Base-by-base conservation (phyloP, 768 basidiomycete species). In the Trichaptum fuscoviolaceum region DNA sequence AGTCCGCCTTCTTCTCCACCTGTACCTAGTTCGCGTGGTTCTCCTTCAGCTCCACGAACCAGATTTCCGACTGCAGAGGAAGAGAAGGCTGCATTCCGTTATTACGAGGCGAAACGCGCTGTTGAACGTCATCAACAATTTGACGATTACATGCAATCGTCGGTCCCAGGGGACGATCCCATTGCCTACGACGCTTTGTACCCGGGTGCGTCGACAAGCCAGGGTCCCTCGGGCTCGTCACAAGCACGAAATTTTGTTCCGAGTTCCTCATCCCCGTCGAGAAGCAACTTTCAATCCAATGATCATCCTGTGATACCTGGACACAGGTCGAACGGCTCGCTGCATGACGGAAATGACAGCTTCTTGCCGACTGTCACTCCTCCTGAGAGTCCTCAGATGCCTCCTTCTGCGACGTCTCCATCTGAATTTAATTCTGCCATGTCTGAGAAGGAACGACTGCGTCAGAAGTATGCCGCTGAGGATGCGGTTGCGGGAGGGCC, bases 51-150 rank as follows among this genome's bases (percentile, higher is more conserved):
- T 18, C 57, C 30, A 42, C 23, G 35, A 62, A 36, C 27, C 15
- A 25, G 59, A 17, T 90, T 85, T 70, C 76, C 77, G 35, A 84
- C 86, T 23, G 91, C 91, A 0, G 88, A 87, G 67, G 83, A 90
- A 72, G 92, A 93, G 76, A 93, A 93, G 72, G 88, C 84, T 2
- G 87, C 87, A 25, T 72, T 92, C 65, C 80, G 74, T 69, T 79
- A 86, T 67, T 93, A 91, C 72, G 85, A 90, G 63, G 91, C 91
- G 0, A 90, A 86, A 73, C 78, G 79, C 61, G 91, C 91, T 7
- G 91, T 92, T 18, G 85, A 85, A 58, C 82, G 85, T 23, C 84
- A 80, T 3, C 88, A 90, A 66, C 74, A 75, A 58, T 52, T 52
- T 20, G 73, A 66, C 71, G 69, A 20, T 66, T 63, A 24, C 36